phyloP scores from a whole-genome alignment of 2,329 filamentous ascomycete species.

The Venturiaceae sp. region DNA sequence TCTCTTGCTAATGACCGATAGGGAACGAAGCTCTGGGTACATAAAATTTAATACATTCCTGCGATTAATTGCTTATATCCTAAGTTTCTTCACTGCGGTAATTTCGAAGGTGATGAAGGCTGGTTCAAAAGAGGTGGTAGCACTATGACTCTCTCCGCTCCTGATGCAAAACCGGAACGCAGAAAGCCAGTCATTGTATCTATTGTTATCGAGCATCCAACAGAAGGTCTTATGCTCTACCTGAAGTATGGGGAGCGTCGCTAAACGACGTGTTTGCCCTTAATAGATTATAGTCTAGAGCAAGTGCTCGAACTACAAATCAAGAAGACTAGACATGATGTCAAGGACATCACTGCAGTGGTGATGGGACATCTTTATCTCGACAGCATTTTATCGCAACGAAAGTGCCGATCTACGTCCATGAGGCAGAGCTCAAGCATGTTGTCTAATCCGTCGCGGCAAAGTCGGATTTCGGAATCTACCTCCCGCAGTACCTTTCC shows the following conservation, averaged over 20 bases:
- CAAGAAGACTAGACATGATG: constrained; percentile 27
- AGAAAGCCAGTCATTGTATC: not conserved
- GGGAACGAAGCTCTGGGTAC: not conserved
- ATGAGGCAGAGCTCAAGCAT: constrained; percentile 27
- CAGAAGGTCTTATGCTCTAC: constrained; percentile 7
- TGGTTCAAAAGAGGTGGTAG: constrained; percentile 22
- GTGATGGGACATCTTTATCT: constrained; percentile 38
- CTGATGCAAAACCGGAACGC: constrained; percentile 16
- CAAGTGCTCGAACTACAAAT: constrained; percentile 28
- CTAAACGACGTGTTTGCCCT: constrained; percentile 24
- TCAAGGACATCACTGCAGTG: constrained; percentile 37
- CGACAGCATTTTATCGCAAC: constrained; percentile 34
- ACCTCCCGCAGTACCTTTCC: constrained; percentile 25
- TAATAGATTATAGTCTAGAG: constrained; percentile 20
- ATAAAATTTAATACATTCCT: not conserved
- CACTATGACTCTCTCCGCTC: constrained; percentile 22
- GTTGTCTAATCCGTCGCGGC: constrained; percentile 27
- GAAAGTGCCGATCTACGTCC: constrained; percentile 24
- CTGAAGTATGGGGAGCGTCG: constrained; percentile 4
- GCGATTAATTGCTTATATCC: not conserved
- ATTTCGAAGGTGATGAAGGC: constrained; percentile 25
- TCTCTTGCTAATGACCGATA: not conserved
- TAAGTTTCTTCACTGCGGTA: constrained; percentile 20
- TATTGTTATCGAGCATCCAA: constrained; percentile 5
- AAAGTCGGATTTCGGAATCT: constrained; percentile 21